These are phyloP conservation scores for Fusarium globosum DNA, from an alignment of 2,329 filamentous ascomycete species.

Conservation along the genomic window DNA sequence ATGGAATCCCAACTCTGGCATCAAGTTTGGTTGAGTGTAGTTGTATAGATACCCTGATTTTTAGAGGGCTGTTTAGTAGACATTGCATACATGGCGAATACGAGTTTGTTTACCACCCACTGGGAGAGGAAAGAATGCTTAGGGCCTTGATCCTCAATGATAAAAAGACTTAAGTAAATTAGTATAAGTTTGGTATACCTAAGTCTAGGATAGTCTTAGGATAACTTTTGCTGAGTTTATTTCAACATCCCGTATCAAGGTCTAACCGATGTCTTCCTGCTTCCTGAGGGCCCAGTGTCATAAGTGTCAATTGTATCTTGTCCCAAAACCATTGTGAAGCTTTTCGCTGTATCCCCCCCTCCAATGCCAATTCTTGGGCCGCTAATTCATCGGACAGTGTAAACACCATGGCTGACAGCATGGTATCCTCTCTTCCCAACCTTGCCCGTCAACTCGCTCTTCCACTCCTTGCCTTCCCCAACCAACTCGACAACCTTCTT, in stretches of 20 bases:
- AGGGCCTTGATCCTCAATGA: rapidly evolving
- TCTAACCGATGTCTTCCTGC: background rate
- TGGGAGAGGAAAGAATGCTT: background rate
- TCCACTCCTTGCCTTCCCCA: conserved; percentile 50
- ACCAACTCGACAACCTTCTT: conserved; percentile 50
- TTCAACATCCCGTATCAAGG: background rate
- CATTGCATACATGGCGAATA: conserved; percentile 13
- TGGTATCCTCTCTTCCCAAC: conserved; percentile 61
- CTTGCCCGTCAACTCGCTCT: conserved; percentile 52
- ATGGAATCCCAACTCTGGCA: conserved; percentile 70
- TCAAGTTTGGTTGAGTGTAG: conserved; percentile 62
- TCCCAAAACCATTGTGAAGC: background rate
- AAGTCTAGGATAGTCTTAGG: too few species aligned
- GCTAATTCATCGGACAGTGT: conserved; percentile 49
- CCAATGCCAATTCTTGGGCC: too few species aligned
- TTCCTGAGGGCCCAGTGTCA: background rate
- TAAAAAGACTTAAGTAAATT: rapidly evolving
- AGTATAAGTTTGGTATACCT: too few species aligned
- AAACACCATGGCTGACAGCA: conserved; percentile 55
- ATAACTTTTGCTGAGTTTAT: too few species aligned
- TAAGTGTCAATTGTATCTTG: background rate
- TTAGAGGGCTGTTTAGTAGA: background rate
- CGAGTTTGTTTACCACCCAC: background rate
- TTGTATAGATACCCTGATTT: conserved; percentile 4
- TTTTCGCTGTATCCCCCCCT: background rate